Conservation (phyloP, 164 flowering plant species). For the Cinnamomum micranthum region DNA sequence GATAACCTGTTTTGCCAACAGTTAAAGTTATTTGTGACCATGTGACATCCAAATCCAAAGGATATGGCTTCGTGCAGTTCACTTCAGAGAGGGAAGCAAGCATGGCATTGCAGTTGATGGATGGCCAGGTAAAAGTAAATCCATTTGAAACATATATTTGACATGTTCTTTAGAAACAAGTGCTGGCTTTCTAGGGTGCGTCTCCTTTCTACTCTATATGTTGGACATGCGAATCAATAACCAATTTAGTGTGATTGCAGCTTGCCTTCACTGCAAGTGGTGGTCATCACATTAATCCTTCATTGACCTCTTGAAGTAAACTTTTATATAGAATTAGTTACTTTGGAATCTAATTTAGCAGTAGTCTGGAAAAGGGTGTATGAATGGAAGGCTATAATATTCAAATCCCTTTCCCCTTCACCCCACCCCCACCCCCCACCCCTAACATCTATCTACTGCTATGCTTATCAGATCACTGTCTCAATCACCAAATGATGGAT, state of each 20-base stretch:
- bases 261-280: not conserved
- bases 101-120: conserved; percentile 50
- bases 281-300: not conserved
- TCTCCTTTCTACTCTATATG: not conserved
- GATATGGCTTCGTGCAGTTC: conserved; percentile 64
- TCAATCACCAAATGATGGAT: not conserved
- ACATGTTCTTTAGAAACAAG: not conserved
- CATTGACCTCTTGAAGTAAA: not conserved
- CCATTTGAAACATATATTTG: not conserved
- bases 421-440: no score
- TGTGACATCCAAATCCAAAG: conserved; percentile 54
- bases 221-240: not conserved
- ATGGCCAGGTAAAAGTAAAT: conserved; percentile 35
- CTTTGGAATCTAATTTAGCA: not conserved
- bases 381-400: not conserved
- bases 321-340: not conserved
- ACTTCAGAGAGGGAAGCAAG: conserved; percentile 36
- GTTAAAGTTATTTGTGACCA: conserved; percentile 65
- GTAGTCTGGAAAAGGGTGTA: not conserved
- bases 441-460: not conserved
- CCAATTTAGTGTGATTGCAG: no score
- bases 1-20: conserved; percentile 14
- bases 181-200: not conserved
- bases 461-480: not conserved
- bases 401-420: no score